Conservation (phyloP, 192 early-diverging fungal species). For the Gamsiella multidivaricata region DNA sequence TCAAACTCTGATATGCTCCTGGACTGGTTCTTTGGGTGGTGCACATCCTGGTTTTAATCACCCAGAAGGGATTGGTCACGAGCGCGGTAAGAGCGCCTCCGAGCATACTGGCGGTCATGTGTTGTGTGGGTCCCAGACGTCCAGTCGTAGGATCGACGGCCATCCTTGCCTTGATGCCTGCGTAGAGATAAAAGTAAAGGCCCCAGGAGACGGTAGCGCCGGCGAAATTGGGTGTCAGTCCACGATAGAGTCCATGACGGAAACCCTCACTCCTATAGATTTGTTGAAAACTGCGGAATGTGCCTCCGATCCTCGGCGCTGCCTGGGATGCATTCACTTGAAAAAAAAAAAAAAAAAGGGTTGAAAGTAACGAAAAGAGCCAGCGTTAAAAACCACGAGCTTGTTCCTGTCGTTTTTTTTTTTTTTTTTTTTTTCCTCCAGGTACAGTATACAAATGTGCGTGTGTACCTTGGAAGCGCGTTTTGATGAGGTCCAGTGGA, state of each 20-base stretch:
- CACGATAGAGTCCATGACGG: constrained; percentile 87
- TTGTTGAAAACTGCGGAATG: constrained; percentile 68
- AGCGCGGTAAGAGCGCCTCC: constrained; percentile 74
- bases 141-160: constrained; percentile 59
- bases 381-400: not conserved
- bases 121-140: constrained; percentile 77
- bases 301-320: constrained; percentile 71
- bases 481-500: constrained; percentile 96
- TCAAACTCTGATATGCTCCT: constrained; percentile 72
- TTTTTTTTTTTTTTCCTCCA: not conserved
- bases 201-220: constrained; percentile 95
- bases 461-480: constrained; percentile 81
- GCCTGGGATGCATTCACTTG: constrained; percentile 64
- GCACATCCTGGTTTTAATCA: constrained; percentile 87
- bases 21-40: constrained; percentile 68
- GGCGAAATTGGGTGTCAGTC: constrained; percentile 88
- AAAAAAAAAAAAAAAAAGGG: not conserved
- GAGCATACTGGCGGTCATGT: constrained; percentile 67
- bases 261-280: constrained; percentile 72
- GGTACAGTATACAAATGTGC: no score
- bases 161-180: constrained; percentile 74
- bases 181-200: constrained; percentile 96
- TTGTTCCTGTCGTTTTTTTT: not conserved
- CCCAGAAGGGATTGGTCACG: constrained; percentile 85
- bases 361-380: not conserved